A percentile compares a stretch with the other conserved stretches of the same genome.
These are phyloP conservation scores for Ophiocordyceps robertsii DNA, from an alignment of 2,329 filamentous ascomycete genomes.

Conservation along the genomic window DNA sequence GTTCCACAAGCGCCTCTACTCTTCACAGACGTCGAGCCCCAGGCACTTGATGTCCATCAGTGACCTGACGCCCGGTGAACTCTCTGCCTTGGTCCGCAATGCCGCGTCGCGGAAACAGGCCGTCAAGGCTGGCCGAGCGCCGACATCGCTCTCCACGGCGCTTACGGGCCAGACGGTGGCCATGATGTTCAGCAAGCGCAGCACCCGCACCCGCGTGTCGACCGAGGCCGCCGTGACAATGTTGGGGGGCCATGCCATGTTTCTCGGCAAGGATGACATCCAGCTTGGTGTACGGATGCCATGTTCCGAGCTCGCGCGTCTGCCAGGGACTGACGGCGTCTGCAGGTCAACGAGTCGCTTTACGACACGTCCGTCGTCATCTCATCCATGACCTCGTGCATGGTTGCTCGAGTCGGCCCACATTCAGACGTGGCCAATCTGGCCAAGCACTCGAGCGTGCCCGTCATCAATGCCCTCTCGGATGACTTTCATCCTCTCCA, in stretches of 20 bases:
- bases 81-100: conserved; percentile 72
- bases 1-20: conserved; percentile 29
- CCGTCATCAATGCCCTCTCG: conserved; percentile 78
- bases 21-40: conserved; percentile 29
- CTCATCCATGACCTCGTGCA: conserved; percentile 81
- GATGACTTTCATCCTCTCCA: conserved; percentile 90
- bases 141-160: conserved; percentile 43
- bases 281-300: conserved; percentile 62
- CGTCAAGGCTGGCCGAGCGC: conserved; percentile 52
- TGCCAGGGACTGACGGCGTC: neutral
- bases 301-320: conserved; percentile 1
- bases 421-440: conserved; percentile 63
- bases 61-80: conserved; percentile 68
- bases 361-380: conserved; percentile 85
- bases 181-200: conserved; percentile 95
- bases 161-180: conserved; percentile 72
- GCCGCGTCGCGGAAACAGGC: conserved; percentile 62
- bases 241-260: conserved; percentile 91
- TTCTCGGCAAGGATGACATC: conserved; percentile 89
- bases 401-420: conserved; percentile 65
- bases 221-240: conserved; percentile 83
- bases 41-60: conserved; percentile 87
- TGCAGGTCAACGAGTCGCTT: conserved; percentile 79
- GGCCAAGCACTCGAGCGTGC: conserved; percentile 60
- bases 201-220: conserved; percentile 83